These are phyloP conservation scores for Tylopilus subfusipes DNA, from an alignment of 768 basidiomycete species.

Conservation along the genomic window DNA sequence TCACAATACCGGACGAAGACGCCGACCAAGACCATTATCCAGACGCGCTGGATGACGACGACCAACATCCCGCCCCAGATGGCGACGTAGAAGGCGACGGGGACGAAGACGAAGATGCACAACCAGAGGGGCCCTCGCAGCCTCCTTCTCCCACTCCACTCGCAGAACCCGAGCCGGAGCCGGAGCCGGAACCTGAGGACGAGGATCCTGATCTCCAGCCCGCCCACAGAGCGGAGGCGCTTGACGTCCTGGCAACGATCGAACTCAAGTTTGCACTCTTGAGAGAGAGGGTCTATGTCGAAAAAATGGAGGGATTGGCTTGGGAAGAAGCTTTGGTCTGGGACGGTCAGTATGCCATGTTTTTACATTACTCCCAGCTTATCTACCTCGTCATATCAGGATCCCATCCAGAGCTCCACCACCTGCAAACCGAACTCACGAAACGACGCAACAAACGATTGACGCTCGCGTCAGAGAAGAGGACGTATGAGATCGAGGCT, in stretches of 20 bases:
- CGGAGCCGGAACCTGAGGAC: conserved; percentile 29
- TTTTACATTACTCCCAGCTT: neutral
- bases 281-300: conserved; percentile 84
- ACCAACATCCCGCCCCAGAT: conserved; percentile 16
- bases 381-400: conserved; percentile 40
- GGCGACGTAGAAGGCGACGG: conserved; percentile 22
- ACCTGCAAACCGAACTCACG: conserved; percentile 75
- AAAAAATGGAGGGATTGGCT: conserved; percentile 88
- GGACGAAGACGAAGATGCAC: conserved; percentile 35
- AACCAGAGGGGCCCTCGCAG: conserved; percentile 23
- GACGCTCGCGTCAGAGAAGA: conserved; percentile 73
- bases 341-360: conserved; percentile 51
- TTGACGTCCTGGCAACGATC: conserved; percentile 83
- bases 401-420: conserved; percentile 80
- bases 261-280: conserved; percentile 91
- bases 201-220: conserved; percentile 74
- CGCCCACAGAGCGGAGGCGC: conserved; percentile 79
- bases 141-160: conserved; percentile 25
- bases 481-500: conserved; percentile 62
- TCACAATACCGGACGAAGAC: conserved; percentile 30
- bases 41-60: conserved; percentile 23
- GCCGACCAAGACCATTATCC: conserved; percentile 19
- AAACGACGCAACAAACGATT: conserved; percentile 78
- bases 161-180: conserved; percentile 27
- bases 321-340: conserved; percentile 83